Evolutionary conservation across 225 moss, liverwort and hornwort species (phyloP), one percentile per base, ranked within the genome.

Genomic region (Climacium dendroides): DNA sequence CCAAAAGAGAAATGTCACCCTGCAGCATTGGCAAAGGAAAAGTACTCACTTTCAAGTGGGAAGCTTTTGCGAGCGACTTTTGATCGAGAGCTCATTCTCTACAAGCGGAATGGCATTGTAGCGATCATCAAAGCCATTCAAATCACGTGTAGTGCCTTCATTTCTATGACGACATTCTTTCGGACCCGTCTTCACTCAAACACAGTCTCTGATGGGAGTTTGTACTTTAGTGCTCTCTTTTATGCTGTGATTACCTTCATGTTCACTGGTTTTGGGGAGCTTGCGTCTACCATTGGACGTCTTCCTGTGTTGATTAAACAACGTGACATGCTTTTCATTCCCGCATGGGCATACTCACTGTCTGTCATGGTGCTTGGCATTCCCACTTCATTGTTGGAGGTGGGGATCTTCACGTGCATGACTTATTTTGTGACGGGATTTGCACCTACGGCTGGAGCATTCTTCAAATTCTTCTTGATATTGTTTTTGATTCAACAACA

Each of bases 211-310:
- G 85, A 95, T 54, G 94, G 95, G 4, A 86, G 84, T 1, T 83
- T 92, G 32, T 97, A 93, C 60, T 89, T 89, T 79, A 92, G 86
- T 69, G 95, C 97, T 15, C 94, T 95, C 41, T 97, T 96, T 81
- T 97, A 91, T 39, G 91, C 95, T 37, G 89, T 96, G 22, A 37
- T 94, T 8, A 89, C 88, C n/a, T 89, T 96, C 47, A 93, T 96
- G 93, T 95, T 95, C 74, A 95, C 94, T 30, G 97, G 97, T 17
- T 95, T 96, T 48, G 95, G 95, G 15, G 97, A 97, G 86, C 93
- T 97, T 13, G 92, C 95, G 26, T 87, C 93, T 39, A 96, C 95
- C 12, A 92, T 96, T 20, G 58, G n/a, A 30, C 91, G 97, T 25
- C 93, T 95, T 11, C 96, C 95, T 2, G 95, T 97, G 26, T 92